Conservation (phyloP, 306 rosid genomes). For the Quercus glauca region DNA sequence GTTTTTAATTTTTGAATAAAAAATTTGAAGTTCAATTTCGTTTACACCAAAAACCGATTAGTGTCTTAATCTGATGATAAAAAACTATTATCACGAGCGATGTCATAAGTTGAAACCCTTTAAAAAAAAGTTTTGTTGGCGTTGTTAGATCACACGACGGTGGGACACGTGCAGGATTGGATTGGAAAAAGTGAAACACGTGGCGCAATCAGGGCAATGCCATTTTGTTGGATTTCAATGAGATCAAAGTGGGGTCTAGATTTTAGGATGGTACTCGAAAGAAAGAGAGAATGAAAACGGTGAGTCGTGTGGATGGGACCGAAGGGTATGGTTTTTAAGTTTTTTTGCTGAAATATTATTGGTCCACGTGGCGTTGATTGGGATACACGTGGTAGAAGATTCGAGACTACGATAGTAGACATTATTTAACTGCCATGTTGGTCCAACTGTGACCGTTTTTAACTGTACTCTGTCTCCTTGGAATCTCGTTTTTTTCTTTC, state of each 20-base stretch:
- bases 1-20: no score
- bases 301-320: conserved; percentile 4
- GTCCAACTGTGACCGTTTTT: not conserved
- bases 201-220: not conserved
- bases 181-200: not conserved
- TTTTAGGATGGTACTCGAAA: not conserved
- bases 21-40: rapidly evolving
- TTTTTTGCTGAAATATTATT: not conserved
- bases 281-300: not conserved
- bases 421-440: not conserved
- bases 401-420: not conserved
- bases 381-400: not conserved
- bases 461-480: not conserved
- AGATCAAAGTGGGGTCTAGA: conserved; percentile 2
- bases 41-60: rapidly evolving
- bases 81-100: rapidly evolving
- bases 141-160: not conserved
- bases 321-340: not conserved
- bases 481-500: not conserved
- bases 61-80: rapidly evolving
- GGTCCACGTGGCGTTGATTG: not conserved
- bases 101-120: rapidly evolving
- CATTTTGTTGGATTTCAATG: not conserved
- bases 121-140: not conserved
- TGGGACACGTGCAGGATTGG: not conserved